phyloP scores from a whole-genome alignment of 2,329 filamentous ascomycete genomes.

The Epichloe glyceriae region DNA sequence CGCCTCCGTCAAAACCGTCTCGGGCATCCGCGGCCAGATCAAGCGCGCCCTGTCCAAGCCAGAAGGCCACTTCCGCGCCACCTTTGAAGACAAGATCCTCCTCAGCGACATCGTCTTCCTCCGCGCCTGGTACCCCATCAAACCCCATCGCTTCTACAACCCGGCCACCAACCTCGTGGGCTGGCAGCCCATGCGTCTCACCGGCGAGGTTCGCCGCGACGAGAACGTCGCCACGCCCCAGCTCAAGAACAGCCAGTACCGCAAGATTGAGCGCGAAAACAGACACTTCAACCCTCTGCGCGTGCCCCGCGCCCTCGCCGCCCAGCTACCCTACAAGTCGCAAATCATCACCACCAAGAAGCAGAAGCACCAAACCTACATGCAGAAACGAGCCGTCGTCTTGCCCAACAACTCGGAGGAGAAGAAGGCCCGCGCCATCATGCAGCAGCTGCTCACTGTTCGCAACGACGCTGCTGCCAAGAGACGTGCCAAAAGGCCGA shows the following conservation, averaged over 20 bases:
- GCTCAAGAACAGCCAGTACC: constrained; percentile 77
- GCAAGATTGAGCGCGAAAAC: constrained; percentile 48
- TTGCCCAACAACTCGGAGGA: constrained; percentile 70
- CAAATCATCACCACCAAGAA: constrained; percentile 75
- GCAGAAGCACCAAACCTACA: constrained; percentile 71
- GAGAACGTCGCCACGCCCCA: constrained; percentile 64
- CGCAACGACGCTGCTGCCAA: constrained; percentile 84
- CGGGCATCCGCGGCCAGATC: constrained; percentile 90
- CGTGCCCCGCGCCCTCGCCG: constrained; percentile 68
- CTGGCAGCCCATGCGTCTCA: constrained; percentile 90
- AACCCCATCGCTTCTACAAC: constrained; percentile 93
- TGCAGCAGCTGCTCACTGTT: constrained; percentile 87
- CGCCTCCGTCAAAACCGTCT: constrained; percentile 89
- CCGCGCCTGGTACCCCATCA: constrained; percentile 91
- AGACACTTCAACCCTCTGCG: constrained; percentile 69
- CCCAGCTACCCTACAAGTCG: constrained; percentile 80
- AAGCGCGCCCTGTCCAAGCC: constrained; percentile 89
- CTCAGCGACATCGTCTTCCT: constrained; percentile 96
- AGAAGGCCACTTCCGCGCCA: constrained; percentile 90
- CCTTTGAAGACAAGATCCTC: constrained; percentile 96
- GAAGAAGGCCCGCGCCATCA: constrained; percentile 72
- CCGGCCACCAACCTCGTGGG: constrained; percentile 85
- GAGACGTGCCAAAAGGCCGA: constrained; percentile 78
- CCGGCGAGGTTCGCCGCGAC: constrained; percentile 75
- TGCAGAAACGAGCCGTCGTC: constrained; percentile 92